Evolutionary conservation across 2,329 filamentous ascomycete genomes (phyloP).

Genomic region (Aspergillus novofumigatus): DNA sequence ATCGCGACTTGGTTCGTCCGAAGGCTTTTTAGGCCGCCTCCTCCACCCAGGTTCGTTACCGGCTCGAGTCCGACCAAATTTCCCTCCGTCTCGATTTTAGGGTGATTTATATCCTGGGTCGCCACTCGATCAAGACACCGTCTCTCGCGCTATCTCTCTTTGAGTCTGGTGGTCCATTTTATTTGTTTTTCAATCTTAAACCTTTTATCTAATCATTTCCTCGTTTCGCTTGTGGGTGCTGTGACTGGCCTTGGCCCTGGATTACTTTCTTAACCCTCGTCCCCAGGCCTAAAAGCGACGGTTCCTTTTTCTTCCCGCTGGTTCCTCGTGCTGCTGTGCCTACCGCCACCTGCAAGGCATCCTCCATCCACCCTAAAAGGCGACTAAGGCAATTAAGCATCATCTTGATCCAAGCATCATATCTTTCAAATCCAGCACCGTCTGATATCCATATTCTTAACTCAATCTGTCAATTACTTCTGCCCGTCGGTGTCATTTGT

Average conservation of each 20-base stretch:
- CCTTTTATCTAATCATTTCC: constrained; percentile 2
- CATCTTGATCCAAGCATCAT: constrained; percentile 16
- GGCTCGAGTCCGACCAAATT: constrained; percentile 23
- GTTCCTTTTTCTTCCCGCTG: constrained; percentile 24
- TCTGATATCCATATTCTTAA: not conserved
- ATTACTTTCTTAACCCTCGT: constrained; percentile 20
- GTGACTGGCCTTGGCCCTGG: constrained; percentile 7
- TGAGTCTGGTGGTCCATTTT: constrained; percentile 15
- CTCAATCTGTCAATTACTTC: not conserved
- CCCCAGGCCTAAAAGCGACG: constrained; percentile 19
- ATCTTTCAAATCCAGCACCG: constrained; percentile 21
- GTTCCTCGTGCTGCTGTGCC: constrained; percentile 30
- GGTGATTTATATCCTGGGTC: constrained; percentile 20
- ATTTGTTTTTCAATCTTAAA: constrained; percentile 4
- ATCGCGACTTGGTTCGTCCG: constrained; percentile 15
- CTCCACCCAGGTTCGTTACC: constrained; percentile 26
- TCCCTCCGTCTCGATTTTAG: constrained; percentile 22
- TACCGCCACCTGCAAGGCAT: constrained; percentile 38
- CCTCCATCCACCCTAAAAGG: constrained; percentile 30
- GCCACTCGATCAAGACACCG: constrained; percentile 24
- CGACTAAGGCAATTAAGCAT: constrained; percentile 40
- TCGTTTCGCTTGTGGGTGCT: constrained; percentile 4
- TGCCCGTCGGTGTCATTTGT: constrained; percentile 1
- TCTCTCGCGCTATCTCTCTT: constrained; percentile 21
- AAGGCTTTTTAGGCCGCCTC: constrained; percentile 30